phyloP scores from a whole-genome alignment of 140 eudicot genomes.

The Senecio squalidus region DNA sequence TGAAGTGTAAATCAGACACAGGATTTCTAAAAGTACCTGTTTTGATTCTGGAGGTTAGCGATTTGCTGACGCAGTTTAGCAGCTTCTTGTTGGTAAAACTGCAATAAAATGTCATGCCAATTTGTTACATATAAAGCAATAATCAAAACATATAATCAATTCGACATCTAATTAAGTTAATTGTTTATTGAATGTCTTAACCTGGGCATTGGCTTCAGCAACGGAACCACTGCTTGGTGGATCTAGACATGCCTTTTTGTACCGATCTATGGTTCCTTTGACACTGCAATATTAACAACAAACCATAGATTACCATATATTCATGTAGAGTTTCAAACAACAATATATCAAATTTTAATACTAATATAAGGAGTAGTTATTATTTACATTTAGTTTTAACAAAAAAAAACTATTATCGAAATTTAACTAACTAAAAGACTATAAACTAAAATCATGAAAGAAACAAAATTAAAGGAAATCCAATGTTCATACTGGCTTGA shows the following conservation, averaged over 20 bases:
- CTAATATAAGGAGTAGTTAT: too few relatives aligned
- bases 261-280: conserved; percentile 92
- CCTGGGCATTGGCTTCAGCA: conserved; percentile 98
- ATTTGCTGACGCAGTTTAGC: conserved; percentile 73
- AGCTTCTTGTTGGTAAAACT: conserved; percentile 96
- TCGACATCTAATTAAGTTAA: background rate
- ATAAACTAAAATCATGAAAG: too few relatives aligned
- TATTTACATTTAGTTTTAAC: too few relatives aligned
- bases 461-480: too few relatives aligned
- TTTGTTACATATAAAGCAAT: background rate
- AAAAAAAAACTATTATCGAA: too few relatives aligned
- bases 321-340: too few relatives aligned
- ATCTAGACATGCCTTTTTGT: conserved; percentile 91
- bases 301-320: background rate
- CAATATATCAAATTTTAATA: too few relatives aligned
- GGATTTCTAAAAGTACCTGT: conserved; percentile 43
- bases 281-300: conserved; percentile 51
- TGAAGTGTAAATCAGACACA: background rate
- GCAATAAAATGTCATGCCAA: conserved; percentile 11
- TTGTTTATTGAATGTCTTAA: conserved; percentile 6
- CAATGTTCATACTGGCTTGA: too few relatives aligned
- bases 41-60: conserved; percentile 46
- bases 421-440: too few relatives aligned
- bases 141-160: background rate
- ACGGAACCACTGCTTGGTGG: conserved; percentile 74